phyloP scores from a whole-genome alignment of 345 rosid genomes.

The Eucalyptus paniculata region DNA sequence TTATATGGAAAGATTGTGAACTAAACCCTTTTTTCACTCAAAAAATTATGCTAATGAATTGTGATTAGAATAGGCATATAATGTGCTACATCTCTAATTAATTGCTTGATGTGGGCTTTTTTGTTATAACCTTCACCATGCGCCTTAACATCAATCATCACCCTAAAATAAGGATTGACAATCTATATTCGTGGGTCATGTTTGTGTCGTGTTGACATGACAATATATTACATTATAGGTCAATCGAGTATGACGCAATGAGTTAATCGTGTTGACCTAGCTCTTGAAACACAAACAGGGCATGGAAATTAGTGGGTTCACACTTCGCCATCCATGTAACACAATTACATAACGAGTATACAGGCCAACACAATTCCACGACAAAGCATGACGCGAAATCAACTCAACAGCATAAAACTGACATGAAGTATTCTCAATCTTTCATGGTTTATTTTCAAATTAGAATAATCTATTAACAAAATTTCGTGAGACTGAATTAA shows the following conservation, averaged over 20 bases:
- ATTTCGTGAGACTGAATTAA: background rate
- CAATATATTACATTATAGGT: background rate
- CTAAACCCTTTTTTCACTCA: background rate
- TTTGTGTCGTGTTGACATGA: background rate
- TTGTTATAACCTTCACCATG: background rate
- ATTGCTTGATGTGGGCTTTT: background rate
- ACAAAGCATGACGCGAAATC: background rate
- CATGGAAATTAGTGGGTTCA: background rate
- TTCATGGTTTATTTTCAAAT: background rate
- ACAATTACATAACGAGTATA: background rate
- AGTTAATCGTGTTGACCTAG: background rate
- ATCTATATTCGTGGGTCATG: background rate
- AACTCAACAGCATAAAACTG: background rate
- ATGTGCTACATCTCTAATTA: background rate
- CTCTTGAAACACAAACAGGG: background rate
- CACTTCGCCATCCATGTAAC: background rate
- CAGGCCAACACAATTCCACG: background rate
- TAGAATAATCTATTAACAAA: background rate
- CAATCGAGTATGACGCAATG: background rate
- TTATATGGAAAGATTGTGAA: background rate
- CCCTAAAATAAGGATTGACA: background rate
- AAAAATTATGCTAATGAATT: background rate
- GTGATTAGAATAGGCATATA: background rate
- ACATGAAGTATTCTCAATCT: background rate
- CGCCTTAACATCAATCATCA: background rate